Base-by-base conservation (phyloP, 108 stramenopile genomes). In the Bacterosira constricta region DNA sequence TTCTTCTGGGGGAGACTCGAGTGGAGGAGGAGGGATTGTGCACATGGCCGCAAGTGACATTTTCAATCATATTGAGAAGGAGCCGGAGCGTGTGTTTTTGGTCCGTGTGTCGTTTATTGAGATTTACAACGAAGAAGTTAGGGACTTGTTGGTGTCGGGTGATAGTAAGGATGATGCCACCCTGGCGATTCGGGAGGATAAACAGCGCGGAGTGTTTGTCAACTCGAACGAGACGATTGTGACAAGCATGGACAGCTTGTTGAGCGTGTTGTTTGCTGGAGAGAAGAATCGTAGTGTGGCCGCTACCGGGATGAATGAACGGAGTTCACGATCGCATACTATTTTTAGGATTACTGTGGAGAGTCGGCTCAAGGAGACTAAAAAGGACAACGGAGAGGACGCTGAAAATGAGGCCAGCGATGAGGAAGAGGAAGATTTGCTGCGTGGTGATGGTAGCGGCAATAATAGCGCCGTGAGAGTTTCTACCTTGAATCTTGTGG, bases 61-160 rank as follows among this genome's bases (percentile, higher is more conserved):
- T 21, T 95, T 94, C 61, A 36, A 64, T 45, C 79, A 88, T 26
- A 92, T 95, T 68, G 67, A 79, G 37, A 73, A 82, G 26, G 72
- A 77, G 20, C 61, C 79, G 12, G 80, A 90, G 27, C 78, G 90
- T 11, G 79, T 85, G 21, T 98, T 96, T 77, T 61, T 96, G 10
- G 85, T 98, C 21, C 86, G 97, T 34, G 95, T 95, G 1, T 96
- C 95, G 23, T 99, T 97, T 68, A 82, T 99, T 56, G 99, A 99
- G 71, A 98, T 99, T 57, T 99, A 99, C 85, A 99, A 99, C 74
- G 99, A 99, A 80, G 93, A 97, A 54, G 96, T 99, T 5, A 75
- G 96, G 4, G 99, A 99, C 82, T 78, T 99, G 62, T 85, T 99
- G 0, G 85, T 71, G 15, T 63, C 59, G 2, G 73, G 81, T 20